A percentile compares a stretch with the other conserved stretches of the same genome.
phyloP scores from a whole-genome alignment of 2,329 filamentous ascomycete genomes.

The Cercospora sp. region DNA sequence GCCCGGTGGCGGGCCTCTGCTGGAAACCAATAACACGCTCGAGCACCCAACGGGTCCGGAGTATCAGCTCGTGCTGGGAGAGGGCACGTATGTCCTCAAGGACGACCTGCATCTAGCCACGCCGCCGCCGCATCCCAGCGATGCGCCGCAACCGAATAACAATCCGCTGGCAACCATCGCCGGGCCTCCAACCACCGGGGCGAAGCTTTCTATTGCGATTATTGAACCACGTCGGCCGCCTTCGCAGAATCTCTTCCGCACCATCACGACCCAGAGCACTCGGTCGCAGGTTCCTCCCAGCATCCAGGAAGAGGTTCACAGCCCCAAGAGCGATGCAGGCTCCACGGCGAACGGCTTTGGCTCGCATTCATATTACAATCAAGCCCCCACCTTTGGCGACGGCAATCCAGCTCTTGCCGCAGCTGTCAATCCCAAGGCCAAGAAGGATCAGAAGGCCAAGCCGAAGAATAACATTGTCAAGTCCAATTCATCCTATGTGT shows the following conservation, averaged over 20 bases:
- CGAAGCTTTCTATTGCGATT: conserved; percentile 76
- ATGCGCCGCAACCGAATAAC: conserved; percentile 80
- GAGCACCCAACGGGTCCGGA: conserved; percentile 78
- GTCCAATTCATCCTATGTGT: conserved; percentile 97
- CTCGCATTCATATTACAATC: conserved; percentile 36
- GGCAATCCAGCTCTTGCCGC: conserved; percentile 73
- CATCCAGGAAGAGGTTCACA: conserved; percentile 51
- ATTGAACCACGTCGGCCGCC: conserved; percentile 58
- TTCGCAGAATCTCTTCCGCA: conserved; percentile 46
- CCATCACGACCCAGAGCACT: conserved; percentile 44
- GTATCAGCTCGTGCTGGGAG: conserved; percentile 87
- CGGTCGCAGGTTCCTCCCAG: conserved; percentile 44
- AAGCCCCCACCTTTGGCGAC: conserved; percentile 73
- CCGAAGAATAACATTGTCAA: conserved; percentile 98
- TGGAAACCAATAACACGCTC: conserved; percentile 92
- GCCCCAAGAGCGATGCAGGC: conserved; percentile 49
- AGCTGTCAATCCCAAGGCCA: conserved; percentile 62
- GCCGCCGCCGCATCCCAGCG: conserved; percentile 91
- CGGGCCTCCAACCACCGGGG: conserved; percentile 79
- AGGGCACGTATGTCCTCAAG: conserved; percentile 88
- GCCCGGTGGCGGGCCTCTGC: conserved; percentile 68
- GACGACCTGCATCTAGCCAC: conserved; percentile 92
- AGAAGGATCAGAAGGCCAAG: conserved; percentile 73
- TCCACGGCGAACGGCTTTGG: conserved; percentile 44
- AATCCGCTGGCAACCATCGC: conserved; percentile 88